Base-by-base conservation (phyloP, 2,329 filamentous ascomycete genomes). In the Nothomitra cinnamomea region DNA sequence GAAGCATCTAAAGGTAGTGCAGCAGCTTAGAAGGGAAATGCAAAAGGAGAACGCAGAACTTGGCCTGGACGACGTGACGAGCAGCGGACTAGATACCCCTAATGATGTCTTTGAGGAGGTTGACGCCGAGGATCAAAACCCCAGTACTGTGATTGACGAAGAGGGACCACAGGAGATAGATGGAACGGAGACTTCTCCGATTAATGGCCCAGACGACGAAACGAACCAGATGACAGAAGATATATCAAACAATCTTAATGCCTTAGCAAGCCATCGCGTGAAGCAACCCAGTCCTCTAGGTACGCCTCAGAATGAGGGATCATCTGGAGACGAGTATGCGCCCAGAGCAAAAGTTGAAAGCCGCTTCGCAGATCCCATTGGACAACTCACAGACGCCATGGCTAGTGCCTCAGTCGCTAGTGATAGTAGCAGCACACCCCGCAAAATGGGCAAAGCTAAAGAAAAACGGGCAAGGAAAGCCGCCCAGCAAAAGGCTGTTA, bases 1-100 rank as follows among this genome's bases (percentile, higher is more conserved):
- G 66, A 98, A 96, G 68, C 92, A 98, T 62, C 68, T 82, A 57
- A 96, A 95, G 64, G 83, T 87, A 1, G 76, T 95, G 5, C 82
- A 89, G 59, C 78, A 88, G 56, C 68, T 98, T 40, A 80, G 80
- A 61, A 76, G 79, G 61, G 82, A 92, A 64, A 94, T 98, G 88
- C 78, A 76, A 60, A 80, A 82, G 60, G 85, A 98, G 61, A 83
- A 89, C 61, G 71, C 73, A 48, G 73, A 80, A 50, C 65, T 87
- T 35, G 62, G 70, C 54, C 60, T 74, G 35, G 64, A 66, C 1
- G 62, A 61, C 6, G 22, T 24, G 17, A 17, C 21, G 22, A 15
- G 32, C 24, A 35, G 42, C 4, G 24, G 32, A 19, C 12, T 35
- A 13, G 15, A 32, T 15, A 38, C 19, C 28, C 52, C 40, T 7